phyloP scores from a whole-genome alignment of 805 yeast species.

The Ogataea polymorpha region DNA sequence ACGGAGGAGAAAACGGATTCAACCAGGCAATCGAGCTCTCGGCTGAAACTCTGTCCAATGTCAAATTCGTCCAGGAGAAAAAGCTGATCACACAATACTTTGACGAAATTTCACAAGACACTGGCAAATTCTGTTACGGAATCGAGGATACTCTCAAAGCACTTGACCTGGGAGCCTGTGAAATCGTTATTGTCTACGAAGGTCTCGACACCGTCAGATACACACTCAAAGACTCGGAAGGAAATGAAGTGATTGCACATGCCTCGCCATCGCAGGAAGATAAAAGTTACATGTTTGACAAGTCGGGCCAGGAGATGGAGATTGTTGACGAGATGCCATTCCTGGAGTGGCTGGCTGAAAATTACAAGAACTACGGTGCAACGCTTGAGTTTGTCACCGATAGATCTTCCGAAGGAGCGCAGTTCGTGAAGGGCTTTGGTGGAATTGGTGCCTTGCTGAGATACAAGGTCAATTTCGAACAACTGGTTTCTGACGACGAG shows the following conservation, averaged over 20 bases:
- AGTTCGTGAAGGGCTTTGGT: slow-evolving; percentile 97
- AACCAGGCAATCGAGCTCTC: slow-evolving; percentile 98
- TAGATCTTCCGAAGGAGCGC: slow-evolving; percentile 97
- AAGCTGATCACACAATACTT: slow-evolving; percentile 87
- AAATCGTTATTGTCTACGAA: slow-evolving; percentile 87
- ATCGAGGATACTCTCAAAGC: slow-evolving; percentile 96
- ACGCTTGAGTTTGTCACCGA: slow-evolving; percentile 94
- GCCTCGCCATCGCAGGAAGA: slow-evolving; percentile 71
- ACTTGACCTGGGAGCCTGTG: slow-evolving; percentile 93
- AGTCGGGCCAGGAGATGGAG: slow-evolving; percentile 93
- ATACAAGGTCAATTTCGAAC: slow-evolving; percentile 96
- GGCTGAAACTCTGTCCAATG: slow-evolving; percentile 95
- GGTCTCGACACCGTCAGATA: slow-evolving; percentile 83
- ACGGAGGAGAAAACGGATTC: slow-evolving; percentile 99
- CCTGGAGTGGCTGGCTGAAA: slow-evolving; percentile 97
- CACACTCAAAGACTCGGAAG: slow-evolving; percentile 80
- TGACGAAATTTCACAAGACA: slow-evolving; percentile 96
- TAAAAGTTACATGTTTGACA: slow-evolving; percentile 75
- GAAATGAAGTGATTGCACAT: slow-evolving; percentile 67
- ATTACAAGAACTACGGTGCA: slow-evolving; percentile 92
- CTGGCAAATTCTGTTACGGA: slow-evolving; percentile 97
- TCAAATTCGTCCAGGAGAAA: slow-evolving; percentile 97
- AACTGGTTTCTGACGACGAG: slow-evolving; percentile 81
- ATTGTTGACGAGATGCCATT: slow-evolving; percentile 77
- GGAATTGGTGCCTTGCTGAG: slow-evolving; percentile 97